These are phyloP conservation scores for Scleroderma bovista DNA, from an alignment of 768 basidiomycete species.

Conservation along the genomic window DNA sequence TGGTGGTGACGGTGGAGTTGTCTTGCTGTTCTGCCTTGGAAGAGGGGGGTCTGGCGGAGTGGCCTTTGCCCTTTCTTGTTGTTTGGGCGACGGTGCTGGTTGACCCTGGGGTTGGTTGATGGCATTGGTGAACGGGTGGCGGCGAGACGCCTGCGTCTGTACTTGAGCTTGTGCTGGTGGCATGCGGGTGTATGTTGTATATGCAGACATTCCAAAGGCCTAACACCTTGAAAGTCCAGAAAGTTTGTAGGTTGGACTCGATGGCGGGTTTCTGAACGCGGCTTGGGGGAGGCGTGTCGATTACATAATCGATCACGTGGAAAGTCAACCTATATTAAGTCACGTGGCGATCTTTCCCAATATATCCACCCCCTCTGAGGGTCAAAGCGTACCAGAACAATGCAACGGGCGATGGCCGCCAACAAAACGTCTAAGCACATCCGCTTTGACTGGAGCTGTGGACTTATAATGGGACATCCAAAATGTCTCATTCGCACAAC, in stretches of 20 bases:
- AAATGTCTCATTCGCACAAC: background rate
- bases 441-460: background rate
- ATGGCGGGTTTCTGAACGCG: conserved; percentile 8
- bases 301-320: conserved; percentile 28
- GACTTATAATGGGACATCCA: background rate
- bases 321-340: conserved; percentile 17
- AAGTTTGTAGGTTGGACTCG: background rate
- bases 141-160: conserved; percentile 26
- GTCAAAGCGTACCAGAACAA: conserved; percentile 7
- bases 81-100: conserved; percentile 30
- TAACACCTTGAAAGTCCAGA: conserved; percentile 39
- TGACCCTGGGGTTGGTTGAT: conserved; percentile 31
- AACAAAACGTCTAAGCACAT: background rate
- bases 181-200: conserved; percentile 33
- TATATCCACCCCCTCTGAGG: background rate
- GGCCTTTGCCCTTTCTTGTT: conserved; percentile 35
- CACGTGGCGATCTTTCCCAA: conserved; percentile 12
- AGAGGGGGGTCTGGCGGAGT: conserved; percentile 56
- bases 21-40: conserved; percentile 78
- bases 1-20: conserved; percentile 76
- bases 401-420: background rate
- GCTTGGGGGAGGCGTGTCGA: conserved; percentile 21
- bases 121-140: conserved; percentile 40
- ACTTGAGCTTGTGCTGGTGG: conserved; percentile 22
- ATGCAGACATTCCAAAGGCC: conserved; percentile 38